Percentiles rank a stretch among this genome's conserved stretches.
Evolutionary conservation across 2,329 filamentous ascomycete species (phyloP).

Genomic region (Aspergillus candidus): DNA sequence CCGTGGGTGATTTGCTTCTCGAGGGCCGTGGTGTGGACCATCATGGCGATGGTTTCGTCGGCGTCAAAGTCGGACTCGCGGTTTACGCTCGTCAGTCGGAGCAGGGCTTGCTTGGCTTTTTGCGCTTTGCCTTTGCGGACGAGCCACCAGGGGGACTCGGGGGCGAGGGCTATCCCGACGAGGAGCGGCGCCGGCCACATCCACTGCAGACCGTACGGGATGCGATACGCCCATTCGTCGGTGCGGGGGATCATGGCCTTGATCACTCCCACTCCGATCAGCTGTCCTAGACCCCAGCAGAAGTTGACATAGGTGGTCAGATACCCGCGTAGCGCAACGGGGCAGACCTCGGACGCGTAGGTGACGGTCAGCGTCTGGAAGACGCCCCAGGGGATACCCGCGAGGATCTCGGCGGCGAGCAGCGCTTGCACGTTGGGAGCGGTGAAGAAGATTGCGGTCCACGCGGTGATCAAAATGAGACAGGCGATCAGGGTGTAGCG

Average conservation of each 20-base stretch:
- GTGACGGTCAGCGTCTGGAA: slow-evolving; percentile 46
- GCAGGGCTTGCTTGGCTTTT: slow-evolving; percentile 42
- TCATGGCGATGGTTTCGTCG: slow-evolving; percentile 84
- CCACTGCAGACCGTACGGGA: slow-evolving; percentile 49
- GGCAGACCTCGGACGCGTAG: slow-evolving; percentile 45
- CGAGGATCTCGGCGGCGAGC: slow-evolving; percentile 47
- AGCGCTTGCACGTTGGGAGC: slow-evolving; percentile 43
- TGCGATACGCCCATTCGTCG: slow-evolving; percentile 48
- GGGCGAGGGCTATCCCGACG: slow-evolving; percentile 43
- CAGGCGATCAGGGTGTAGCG: slow-evolving; percentile 47
- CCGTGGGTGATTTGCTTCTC: slow-evolving; percentile 70
- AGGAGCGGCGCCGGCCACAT: slow-evolving; percentile 49
- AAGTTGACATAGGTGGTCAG: slow-evolving; percentile 45
- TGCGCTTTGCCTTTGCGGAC: slow-evolving; percentile 42
- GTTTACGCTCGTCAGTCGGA: slow-evolving; percentile 41
- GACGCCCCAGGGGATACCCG: slow-evolving; percentile 48
- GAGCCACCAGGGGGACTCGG: slow-evolving; percentile 49
- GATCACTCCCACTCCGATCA: slow-evolving; percentile 48
- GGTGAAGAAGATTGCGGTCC: slow-evolving; percentile 48
- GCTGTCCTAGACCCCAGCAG: slow-evolving; percentile 45
- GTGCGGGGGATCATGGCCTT: slow-evolving; percentile 41
- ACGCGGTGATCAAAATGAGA: slow-evolving; percentile 41
- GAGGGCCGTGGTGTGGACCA: slow-evolving; percentile 79
- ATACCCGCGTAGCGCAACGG: slow-evolving; percentile 40
- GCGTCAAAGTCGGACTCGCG: slow-evolving; percentile 66